These are phyloP conservation scores for Penicillium sp. DNA, from an alignment of 2,329 filamentous ascomycete species.

Conservation along the genomic window DNA sequence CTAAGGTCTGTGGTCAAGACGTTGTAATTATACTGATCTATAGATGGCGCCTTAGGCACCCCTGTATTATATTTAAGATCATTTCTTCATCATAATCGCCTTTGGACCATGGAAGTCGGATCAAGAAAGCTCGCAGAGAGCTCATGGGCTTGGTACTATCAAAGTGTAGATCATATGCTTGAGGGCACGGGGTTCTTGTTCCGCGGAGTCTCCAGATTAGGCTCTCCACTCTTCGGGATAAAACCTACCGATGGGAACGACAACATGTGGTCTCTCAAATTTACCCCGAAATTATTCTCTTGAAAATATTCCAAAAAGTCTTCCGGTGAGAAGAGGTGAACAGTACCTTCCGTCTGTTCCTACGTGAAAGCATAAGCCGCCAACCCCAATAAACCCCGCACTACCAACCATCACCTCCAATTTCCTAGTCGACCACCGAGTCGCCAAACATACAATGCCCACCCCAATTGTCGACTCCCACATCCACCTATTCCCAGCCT, in stretches of 20 bases:
- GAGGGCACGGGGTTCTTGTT: background rate
- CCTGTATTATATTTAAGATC: background rate
- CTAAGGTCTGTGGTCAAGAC: background rate
- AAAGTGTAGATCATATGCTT: too few species aligned
- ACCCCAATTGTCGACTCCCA: conserved; percentile 78
- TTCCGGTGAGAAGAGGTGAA: too few species aligned
- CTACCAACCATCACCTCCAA: background rate
- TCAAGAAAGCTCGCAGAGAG: too few species aligned
- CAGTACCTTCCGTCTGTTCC: too few species aligned
- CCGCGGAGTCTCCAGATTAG: background rate
- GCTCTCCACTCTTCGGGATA: background rate
- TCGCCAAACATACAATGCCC: conserved; percentile 17
- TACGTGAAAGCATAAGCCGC: background rate
- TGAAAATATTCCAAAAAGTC: background rate
- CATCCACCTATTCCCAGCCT: conserved; percentile 79
- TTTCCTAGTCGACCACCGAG: background rate
- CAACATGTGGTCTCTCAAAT: background rate
- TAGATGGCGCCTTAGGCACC: background rate
- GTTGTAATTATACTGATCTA: conserved; percentile 1
- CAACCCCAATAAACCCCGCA: background rate
- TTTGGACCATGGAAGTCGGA: background rate
- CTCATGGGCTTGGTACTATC: too few species aligned
- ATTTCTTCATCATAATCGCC: background rate
- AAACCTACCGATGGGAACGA: background rate
- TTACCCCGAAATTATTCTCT: background rate